These are phyloP conservation scores for Castanea sativa DNA, from an alignment of 306 rosid genomes.

Conservation along the genomic window DNA sequence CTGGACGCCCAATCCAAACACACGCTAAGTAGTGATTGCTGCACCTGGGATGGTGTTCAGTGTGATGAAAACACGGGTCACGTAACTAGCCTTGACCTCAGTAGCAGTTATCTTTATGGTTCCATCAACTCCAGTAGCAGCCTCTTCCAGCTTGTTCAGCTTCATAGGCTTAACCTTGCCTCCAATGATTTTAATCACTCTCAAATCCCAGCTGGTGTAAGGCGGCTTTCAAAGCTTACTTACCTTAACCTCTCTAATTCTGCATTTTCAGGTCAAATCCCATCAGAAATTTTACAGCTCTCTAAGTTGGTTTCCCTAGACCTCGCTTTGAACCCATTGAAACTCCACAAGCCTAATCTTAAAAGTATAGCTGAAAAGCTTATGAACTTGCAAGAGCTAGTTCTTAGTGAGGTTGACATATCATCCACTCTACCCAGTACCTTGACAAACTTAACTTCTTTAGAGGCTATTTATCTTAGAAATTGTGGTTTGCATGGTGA, in stretches of 20 bases:
- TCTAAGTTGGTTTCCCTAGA: neutral
- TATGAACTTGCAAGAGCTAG: neutral
- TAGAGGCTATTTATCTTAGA: neutral
- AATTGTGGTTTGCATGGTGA: neutral
- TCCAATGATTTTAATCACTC: no score
- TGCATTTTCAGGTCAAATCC: neutral
- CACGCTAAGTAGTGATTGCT: no score
- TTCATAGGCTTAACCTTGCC: no score
- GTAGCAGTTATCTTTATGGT: no score
- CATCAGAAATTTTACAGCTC: neutral
- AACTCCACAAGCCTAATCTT: neutral
- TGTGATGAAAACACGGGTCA: no score
- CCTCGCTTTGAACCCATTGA: neutral
- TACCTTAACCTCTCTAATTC: neutral
- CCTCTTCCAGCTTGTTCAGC: no score
- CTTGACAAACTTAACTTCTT: neutral
- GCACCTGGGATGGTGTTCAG: no score
- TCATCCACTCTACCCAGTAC: neutral
- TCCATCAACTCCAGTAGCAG: no score
- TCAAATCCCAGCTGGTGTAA: no score
- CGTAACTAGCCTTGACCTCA: no score
- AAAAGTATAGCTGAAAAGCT: neutral
- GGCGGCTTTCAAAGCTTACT: no score
- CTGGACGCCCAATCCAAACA: no score
- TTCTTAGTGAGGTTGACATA: neutral